Evolutionary conservation across 441 rosid species (phyloP).

Genomic region (Dalechampia spathulata): DNA sequence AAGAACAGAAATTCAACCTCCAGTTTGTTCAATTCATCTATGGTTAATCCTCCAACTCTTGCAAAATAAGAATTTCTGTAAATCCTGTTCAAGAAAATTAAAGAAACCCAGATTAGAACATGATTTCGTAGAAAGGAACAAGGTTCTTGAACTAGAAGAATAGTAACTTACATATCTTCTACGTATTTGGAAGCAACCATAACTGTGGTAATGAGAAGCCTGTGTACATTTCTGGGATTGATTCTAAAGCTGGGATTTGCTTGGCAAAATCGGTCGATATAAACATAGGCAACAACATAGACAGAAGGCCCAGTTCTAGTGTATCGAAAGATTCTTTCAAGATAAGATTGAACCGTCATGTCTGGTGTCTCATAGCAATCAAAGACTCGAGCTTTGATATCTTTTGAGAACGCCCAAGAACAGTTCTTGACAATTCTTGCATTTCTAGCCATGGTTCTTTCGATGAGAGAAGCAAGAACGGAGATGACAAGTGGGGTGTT

Average conservation of each 20-base stretch:
- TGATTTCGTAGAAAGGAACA: neutral
- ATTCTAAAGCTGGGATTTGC: slow-evolving; percentile 64
- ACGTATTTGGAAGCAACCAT: slow-evolving; percentile 91
- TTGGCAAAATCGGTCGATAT: slow-evolving; percentile 80
- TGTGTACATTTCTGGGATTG: slow-evolving; percentile 55
- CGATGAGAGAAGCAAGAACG: slow-evolving; percentile 67
- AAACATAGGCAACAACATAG: slow-evolving; percentile 79
- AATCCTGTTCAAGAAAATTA: slow-evolving; percentile 38
- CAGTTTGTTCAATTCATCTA: slow-evolving; percentile 56
- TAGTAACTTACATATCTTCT: slow-evolving; percentile 71
- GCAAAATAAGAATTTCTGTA: slow-evolving; percentile 80
- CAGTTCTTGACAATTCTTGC: slow-evolving; percentile 46
- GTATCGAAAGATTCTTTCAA: slow-evolving; percentile 81
- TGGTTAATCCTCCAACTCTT: slow-evolving; percentile 71
- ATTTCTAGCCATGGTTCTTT: slow-evolving; percentile 58
- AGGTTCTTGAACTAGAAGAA: neutral
- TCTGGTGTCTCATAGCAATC: slow-evolving; percentile 72
- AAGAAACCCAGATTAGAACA: neutral
- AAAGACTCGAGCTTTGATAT: slow-evolving; percentile 41
- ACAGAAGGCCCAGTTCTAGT: slow-evolving; percentile 75
- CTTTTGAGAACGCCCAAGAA: slow-evolving; percentile 29
- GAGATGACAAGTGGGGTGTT: slow-evolving; percentile 61
- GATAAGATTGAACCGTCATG: slow-evolving; percentile 69
- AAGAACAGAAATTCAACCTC: slow-evolving; percentile 76
- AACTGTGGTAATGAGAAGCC: slow-evolving; percentile 73